phyloP scores from a whole-genome alignment of 2,329 filamentous ascomycete genomes.

The Fusarium phyllophilum region DNA sequence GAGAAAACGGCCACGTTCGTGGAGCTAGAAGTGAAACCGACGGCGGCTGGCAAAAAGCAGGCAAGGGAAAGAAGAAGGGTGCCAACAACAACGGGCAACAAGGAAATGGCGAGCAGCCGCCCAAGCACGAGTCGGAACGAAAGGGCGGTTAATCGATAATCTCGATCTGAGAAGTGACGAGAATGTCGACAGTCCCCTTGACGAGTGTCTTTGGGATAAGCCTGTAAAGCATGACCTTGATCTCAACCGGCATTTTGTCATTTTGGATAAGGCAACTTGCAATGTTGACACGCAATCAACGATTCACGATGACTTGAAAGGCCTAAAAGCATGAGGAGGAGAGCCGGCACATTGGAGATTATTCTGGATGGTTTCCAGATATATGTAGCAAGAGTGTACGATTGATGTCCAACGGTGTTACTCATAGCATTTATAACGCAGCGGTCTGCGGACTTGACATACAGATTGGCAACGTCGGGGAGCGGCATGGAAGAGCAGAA shows the following conservation, averaged over 20 bases:
- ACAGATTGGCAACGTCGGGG: conserved; percentile 38
- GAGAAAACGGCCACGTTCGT: conserved; percentile 65
- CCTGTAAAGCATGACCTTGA: conserved; percentile 10
- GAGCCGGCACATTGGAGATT: conserved; percentile 37
- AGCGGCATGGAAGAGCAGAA: conserved; percentile 25
- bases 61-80: conserved; percentile 60
- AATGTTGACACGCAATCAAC: conserved; percentile 14
- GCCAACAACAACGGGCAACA: conserved; percentile 49
- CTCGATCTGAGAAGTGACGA: conserved; percentile 35
- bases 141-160: conserved; percentile 63
- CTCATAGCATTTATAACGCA: conserved; percentile 37
- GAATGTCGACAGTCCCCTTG: background rate
- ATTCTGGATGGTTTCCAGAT: conserved; percentile 40
- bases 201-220: background rate
- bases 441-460: conserved; percentile 26
- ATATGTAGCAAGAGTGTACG: conserved; percentile 42
- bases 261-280: conserved; percentile 41
- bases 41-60: conserved; percentile 68
- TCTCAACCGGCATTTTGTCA: conserved; percentile 19
- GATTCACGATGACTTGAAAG: conserved; percentile 14
- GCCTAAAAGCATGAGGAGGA: conserved; percentile 17
- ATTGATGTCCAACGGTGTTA: conserved; percentile 32
- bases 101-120: conserved; percentile 62
- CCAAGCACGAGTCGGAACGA: conserved; percentile 68
- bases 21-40: conserved; percentile 66